phyloP scores from a whole-genome alignment of 164 flowering plant species.

The Aristolochia californica region DNA sequence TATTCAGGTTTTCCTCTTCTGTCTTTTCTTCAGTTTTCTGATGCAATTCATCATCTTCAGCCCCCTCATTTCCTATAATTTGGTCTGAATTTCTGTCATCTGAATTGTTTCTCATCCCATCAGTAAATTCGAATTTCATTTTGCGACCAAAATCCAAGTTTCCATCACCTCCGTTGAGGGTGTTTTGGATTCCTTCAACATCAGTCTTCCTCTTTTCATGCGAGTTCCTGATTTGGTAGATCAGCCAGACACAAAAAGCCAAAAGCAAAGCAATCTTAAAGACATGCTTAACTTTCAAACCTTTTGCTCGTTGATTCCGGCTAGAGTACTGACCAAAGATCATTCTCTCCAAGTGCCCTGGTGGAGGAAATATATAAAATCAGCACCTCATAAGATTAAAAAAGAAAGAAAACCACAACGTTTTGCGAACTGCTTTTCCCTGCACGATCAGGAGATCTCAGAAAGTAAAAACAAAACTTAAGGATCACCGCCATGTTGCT shows the following conservation, averaged over 20 bases:
- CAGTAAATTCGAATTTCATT: slow-evolving; percentile 5
- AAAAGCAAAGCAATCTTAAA: slow-evolving; percentile 52
- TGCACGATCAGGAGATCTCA: too few species aligned
- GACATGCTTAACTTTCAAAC: slow-evolving; percentile 43
- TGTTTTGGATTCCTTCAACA: slow-evolving; percentile 14
- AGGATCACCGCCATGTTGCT: too few species aligned
- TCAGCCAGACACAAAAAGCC: slow-evolving; percentile 70
- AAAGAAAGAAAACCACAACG: too few species aligned
- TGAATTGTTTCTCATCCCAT: slow-evolving; percentile 1
- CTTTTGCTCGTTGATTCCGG: slow-evolving; percentile 50
- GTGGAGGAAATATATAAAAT: too few species aligned
- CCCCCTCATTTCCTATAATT: slow-evolving; percentile 5
- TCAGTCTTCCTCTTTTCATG: slow-evolving; percentile 44
- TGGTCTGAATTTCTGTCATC: not conserved
- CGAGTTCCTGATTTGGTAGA: slow-evolving; percentile 70
- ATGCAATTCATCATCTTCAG: slow-evolving; percentile 11
- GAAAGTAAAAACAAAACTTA: too few species aligned
- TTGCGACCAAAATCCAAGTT: slow-evolving; percentile 11
- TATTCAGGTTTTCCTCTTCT: not conserved
- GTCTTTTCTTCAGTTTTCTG: not conserved
- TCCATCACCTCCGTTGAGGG: not conserved
- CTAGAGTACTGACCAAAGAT: slow-evolving; percentile 42
- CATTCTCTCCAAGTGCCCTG: too few species aligned
- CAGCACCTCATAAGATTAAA: too few species aligned
- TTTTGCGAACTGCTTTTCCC: too few species aligned